phyloP scores from a whole-genome alignment of 371 early-diverging fungal genomes.

The Parasitella parasitica region DNA sequence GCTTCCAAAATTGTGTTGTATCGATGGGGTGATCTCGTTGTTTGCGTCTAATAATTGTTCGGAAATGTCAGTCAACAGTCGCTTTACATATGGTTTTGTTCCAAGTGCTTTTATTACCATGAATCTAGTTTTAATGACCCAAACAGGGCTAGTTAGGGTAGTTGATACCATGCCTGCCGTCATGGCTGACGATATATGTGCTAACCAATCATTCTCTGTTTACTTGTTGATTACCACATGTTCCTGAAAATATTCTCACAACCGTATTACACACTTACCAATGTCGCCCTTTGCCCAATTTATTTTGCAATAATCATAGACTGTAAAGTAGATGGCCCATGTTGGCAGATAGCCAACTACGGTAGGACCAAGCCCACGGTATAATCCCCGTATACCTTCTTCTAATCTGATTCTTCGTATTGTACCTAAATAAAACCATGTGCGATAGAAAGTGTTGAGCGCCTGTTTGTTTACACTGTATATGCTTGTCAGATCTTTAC shows the following conservation, averaged over 20 bases:
- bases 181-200: constrained; percentile 84
- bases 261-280: constrained; percentile 28
- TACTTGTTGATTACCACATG: constrained; percentile 21
- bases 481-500: constrained; percentile 15
- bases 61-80: neutral
- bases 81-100: no score
- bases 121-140: constrained; percentile 93
- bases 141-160: constrained; percentile 85
- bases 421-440: constrained; percentile 44
- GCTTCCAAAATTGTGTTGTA: constrained; percentile 75
- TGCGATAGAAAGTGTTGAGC: neutral
- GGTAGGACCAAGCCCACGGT: constrained; percentile 88
- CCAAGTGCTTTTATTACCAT: constrained; percentile 56
- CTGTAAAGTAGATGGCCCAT: constrained; percentile 90
- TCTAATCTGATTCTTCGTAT: constrained; percentile 75
- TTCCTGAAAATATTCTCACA: neutral
- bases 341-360: constrained; percentile 88
- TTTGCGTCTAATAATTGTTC: constrained; percentile 60
- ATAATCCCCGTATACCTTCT: constrained; percentile 89
- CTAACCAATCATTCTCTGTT: constrained; percentile 48
- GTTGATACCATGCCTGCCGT: constrained; percentile 82
- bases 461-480: neutral
- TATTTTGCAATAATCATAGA: constrained; percentile 72
- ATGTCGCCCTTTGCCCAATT: constrained; percentile 10
- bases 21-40: constrained; percentile 61